Base-by-base conservation (phyloP, 2,329 filamentous ascomycete species). In the Tolypocladium guangdongense region DNA sequence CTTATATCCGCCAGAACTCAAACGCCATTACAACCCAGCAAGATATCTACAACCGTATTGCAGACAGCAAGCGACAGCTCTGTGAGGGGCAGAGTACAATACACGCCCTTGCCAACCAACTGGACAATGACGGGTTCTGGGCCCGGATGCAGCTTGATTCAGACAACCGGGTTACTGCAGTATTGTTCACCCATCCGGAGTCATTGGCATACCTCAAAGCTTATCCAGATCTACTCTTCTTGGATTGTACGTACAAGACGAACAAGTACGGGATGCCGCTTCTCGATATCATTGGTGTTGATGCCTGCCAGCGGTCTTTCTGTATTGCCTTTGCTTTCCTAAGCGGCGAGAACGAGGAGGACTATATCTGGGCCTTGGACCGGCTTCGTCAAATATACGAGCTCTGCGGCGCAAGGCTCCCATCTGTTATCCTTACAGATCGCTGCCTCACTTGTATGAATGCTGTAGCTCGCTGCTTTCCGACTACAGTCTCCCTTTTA, bases 201-300 rank as follows among this genome's bases (percentile, higher is more conserved):
- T 64, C 54, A 48, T 33, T 63, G 2, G 50, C 18, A 49, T 63
- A 60, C 36, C 55, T 64, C 6, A 33, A 62, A 32, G 18, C 35
- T 4, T 59, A 64, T 52, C 55, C 55, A 8, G 52, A 61, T 38
- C 10, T 60, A 2, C 47, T 63, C 12, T 20, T 64, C 35, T 32
- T 63, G 27, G 56, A 60, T 32, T 63, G 52, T 39, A 62, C 54
- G 10, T 62, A 63, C 32, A 62, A 64, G 49, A 63, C 55, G 7
- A 63, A 62, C 35, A 62, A 60, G 46, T 58, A 60, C 27, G 35
- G n/a, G 3, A 63, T 64, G 54, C 58, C 52, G 5, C 54, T 64
- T n/a, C 54, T 63, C 27, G 55, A 62, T 51, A 62, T 63, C 4
- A 52, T 63, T 53, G 54, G 54, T 2, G 54, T 64, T 52, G 50